phyloP scores from a whole-genome alignment of 441 rosid genomes.

The Jatropha multifida region DNA sequence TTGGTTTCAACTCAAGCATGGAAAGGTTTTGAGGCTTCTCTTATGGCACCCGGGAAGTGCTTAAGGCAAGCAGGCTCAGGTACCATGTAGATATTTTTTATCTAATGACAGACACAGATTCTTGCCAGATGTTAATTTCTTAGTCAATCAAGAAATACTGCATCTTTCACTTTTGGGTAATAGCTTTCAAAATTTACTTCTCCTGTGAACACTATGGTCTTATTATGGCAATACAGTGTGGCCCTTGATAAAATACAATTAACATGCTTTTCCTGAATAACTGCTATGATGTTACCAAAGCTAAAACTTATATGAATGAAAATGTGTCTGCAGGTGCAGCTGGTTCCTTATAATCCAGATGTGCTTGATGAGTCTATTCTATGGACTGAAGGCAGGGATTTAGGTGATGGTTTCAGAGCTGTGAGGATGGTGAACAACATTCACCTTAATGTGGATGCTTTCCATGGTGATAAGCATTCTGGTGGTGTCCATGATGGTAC shows the following conservation, averaged over 20 bases:
- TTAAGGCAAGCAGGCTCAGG: neutral
- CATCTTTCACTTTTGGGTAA: neutral
- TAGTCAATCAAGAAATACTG: neutral
- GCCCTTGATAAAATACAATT: neutral
- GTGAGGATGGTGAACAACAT: conserved; percentile 75
- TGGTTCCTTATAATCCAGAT: conserved; percentile 58
- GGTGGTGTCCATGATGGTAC: conserved; percentile 84
- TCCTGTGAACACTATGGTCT: neutral
- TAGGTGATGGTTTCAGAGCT: conserved; percentile 64
- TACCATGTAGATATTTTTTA: neutral
- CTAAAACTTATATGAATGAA: neutral
- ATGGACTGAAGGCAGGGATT: conserved; percentile 73
- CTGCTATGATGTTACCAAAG: neutral
- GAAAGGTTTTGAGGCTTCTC: neutral
- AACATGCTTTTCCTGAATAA: neutral
- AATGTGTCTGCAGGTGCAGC: conserved; percentile 57
- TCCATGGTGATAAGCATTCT: conserved; percentile 61
- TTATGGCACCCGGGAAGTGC: neutral
- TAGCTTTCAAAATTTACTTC: neutral
- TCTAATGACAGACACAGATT: neutral
- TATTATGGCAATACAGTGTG: neutral
- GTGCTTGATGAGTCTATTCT: conserved; percentile 61
- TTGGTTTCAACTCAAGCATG: neutral
- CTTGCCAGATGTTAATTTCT: neutral
- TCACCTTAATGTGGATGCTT: conserved; percentile 71